Percentiles rank a stretch among this genome's conserved stretches.
phyloP scores from a whole-genome alignment of 169 alveolate genomes.

The Cryptosporidium sp. region DNA sequence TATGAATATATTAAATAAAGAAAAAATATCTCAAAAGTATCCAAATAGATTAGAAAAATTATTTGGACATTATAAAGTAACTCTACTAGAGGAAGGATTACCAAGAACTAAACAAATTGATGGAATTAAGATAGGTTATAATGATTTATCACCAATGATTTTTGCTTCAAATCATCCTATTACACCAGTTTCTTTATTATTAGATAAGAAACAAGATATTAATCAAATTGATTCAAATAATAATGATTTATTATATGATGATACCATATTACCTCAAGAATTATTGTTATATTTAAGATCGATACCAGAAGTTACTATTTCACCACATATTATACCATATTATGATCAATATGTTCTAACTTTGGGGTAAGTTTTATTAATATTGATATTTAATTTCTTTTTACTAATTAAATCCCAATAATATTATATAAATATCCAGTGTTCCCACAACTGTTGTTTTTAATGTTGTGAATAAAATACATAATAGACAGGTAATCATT shows the following conservation, averaged over 20 bases:
- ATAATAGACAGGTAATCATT: constrained; percentile 15
- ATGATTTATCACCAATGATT: constrained; percentile 57
- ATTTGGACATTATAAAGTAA: constrained; percentile 59
- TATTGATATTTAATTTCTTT: too few species aligned
- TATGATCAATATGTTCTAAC: constrained; percentile 45
- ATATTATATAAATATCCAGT: constrained; percentile 5
- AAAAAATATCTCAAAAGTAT: not conserved
- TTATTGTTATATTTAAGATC: constrained; percentile 33
- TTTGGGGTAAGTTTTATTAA: constrained; percentile 50
- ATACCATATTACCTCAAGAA: constrained; percentile 25
- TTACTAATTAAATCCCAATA: not conserved
- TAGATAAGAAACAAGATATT: not conserved
- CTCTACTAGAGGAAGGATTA: constrained; percentile 34
- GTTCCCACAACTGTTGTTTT: constrained; percentile 42
- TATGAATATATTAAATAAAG: constrained; percentile 13
- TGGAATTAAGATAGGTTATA: constrained; percentile 42
- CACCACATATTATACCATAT: constrained; percentile 40
- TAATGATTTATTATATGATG: constrained; percentile 7
- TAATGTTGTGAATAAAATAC: constrained; percentile 34
- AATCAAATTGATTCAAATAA: not conserved
- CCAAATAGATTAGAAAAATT: constrained; percentile 42
- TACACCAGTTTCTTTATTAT: constrained; percentile 61
- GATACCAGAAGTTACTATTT: constrained; percentile 27
- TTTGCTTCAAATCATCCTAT: constrained; percentile 68
- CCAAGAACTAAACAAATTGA: constrained; percentile 11